phyloP scores from a whole-genome alignment of 169 alveolate genomes.

The Eimeria falciformis region DNA sequence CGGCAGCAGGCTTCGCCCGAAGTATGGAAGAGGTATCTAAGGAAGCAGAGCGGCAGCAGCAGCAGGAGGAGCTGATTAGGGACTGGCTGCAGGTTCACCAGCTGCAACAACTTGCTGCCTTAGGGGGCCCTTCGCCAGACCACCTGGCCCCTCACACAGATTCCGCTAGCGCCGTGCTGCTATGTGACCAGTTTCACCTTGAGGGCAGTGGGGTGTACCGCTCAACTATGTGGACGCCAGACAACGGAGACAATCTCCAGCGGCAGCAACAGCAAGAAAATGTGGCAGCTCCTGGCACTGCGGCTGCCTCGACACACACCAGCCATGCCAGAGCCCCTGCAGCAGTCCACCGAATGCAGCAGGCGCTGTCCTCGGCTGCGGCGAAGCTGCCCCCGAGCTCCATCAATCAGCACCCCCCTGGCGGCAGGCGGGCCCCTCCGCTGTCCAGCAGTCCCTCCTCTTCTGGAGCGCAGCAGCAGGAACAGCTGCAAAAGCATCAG shows the following conservation, averaged over 20 bases:
- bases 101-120: conserved; percentile 24
- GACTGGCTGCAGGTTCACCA: conserved; percentile 65
- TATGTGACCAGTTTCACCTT: conserved; percentile 76
- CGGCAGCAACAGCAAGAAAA: conserved; percentile 15
- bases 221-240: neutral
- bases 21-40: neutral
- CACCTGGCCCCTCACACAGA: conserved; percentile 44
- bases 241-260: neutral
- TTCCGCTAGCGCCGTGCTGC: conserved; percentile 69
- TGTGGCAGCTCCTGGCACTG: conserved; percentile 2
- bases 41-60: conserved; percentile 9
- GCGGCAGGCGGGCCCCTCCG: conserved; percentile 39
- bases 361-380: conserved; percentile 52
- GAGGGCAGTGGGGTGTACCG: conserved; percentile 73
- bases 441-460: conserved; percentile 16
- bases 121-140: conserved; percentile 27
- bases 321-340: conserved; percentile 54
- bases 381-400: conserved; percentile 54
- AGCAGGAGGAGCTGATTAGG: conserved; percentile 23
- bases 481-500: conserved; percentile 21
- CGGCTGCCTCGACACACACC: conserved; percentile 8
- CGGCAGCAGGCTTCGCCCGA: neutral
- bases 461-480: conserved; percentile 24
- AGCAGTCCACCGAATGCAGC: conserved; percentile 66
- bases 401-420: neutral